Evolutionary conservation across 139 green algal genomes (phyloP).

Genomic region (Nannochloris sp.): DNA sequence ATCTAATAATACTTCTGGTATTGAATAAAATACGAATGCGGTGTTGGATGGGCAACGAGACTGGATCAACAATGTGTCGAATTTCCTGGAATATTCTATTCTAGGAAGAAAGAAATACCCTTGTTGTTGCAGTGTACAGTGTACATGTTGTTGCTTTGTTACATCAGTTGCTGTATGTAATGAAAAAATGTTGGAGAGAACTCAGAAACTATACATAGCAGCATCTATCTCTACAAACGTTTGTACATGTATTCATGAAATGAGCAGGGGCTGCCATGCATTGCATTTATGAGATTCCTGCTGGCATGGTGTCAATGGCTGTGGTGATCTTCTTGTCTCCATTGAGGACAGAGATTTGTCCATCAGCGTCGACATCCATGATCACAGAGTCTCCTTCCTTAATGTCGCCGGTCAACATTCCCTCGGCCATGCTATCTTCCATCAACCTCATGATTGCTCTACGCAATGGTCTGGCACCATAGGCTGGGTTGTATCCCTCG

Average conservation of each 20-base stretch:
- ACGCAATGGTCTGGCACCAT: conserved; percentile 93
- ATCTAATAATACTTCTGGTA: no score
- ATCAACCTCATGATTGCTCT: conserved; percentile 98
- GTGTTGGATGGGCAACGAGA: no score
- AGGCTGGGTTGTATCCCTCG: conserved; percentile 97
- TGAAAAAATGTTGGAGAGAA: conserved; percentile 6
- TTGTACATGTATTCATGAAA: background rate
- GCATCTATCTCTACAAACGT: background rate
- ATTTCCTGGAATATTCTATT: no score
- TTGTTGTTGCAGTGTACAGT: no score
- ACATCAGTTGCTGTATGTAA: background rate
- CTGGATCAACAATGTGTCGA: no score
- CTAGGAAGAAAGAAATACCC: no score
- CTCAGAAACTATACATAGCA: background rate
- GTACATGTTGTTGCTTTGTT: no score
- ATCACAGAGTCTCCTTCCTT: conserved; percentile 89
- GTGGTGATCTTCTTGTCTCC: conserved; percentile 85
- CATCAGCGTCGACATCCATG: conserved; percentile 88
- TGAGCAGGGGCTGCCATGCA: background rate
- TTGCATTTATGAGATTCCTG: conserved; percentile 61
- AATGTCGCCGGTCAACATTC: conserved; percentile 88
- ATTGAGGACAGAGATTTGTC: conserved; percentile 78
- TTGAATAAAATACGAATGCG: no score
- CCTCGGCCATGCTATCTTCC: conserved; percentile 93
- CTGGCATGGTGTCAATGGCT: conserved; percentile 53